Evolutionary conservation across 495 filamentous ascomycete genomes (phyloP).

Genomic region (Cudoniella acicularis): DNA sequence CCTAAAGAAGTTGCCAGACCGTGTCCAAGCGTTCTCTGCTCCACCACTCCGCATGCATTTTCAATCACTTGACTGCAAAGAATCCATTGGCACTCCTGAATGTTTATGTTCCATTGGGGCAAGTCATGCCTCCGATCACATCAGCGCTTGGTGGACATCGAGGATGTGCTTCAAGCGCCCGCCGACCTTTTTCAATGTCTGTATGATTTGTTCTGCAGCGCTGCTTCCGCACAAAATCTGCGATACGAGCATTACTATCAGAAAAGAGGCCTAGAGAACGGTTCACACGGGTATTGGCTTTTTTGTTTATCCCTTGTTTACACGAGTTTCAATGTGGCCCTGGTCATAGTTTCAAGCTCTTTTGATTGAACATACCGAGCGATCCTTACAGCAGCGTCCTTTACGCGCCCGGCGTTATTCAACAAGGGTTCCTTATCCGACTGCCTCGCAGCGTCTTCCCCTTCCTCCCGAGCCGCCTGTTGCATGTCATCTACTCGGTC

Average conservation of each 20-base stretch:
- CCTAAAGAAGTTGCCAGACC: constrained; percentile 25
- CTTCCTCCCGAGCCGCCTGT: constrained; percentile 21
- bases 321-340: constrained; percentile 23
- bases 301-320: constrained; percentile 9
- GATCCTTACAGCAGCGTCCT: constrained; percentile 26
- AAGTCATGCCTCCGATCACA: neutral
- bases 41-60: constrained; percentile 54
- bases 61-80: constrained; percentile 61
- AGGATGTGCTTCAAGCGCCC: neutral
- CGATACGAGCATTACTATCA: neutral
- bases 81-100: constrained; percentile 31
- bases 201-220: neutral
- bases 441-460: constrained; percentile 25
- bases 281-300: neutral
- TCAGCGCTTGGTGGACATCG: neutral
- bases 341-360: constrained; percentile 14
- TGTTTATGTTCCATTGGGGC: constrained; percentile 14
- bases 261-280: neutral
- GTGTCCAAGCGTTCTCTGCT: constrained; percentile 21
- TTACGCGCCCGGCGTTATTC: constrained; percentile 27
- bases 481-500: constrained; percentile 14
- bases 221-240: neutral
- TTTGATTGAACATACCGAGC: constrained; percentile 6
- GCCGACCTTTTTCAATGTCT: neutral
- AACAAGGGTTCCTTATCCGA: constrained; percentile 14